Conservation (phyloP, 1,284 basidiomycete species). For the Veloboletus limbatus region DNA sequence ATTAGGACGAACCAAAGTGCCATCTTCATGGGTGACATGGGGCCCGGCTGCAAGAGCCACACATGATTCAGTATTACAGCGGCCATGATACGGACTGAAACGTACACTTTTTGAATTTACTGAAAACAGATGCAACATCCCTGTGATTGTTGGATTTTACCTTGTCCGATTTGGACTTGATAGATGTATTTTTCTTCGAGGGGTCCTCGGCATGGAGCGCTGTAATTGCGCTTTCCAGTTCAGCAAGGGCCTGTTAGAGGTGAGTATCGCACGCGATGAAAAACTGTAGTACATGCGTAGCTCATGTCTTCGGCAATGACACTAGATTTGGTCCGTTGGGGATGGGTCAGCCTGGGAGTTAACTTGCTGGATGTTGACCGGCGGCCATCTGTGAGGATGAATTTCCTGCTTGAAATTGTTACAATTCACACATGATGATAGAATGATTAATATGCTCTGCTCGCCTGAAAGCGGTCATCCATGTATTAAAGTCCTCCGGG, state of each 20-base stretch:
- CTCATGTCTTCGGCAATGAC: conserved; percentile 61
- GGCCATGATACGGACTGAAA: conserved; percentile 1
- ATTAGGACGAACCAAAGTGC: conserved; percentile 16
- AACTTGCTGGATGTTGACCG: conserved; percentile 46
- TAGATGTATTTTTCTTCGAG: conserved; percentile 34
- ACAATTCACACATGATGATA: conserved; percentile 9
- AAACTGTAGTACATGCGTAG: conserved; percentile 39
- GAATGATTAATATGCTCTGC: conserved; percentile 8
- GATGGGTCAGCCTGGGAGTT: conserved; percentile 38
- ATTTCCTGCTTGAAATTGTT: conserved; percentile 43
- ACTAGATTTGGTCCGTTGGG: conserved; percentile 45
- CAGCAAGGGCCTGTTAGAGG: conserved; percentile 38
- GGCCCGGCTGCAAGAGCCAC: conserved; percentile 16
- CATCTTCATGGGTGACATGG: conserved; percentile 26
- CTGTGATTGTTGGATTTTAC: conserved; percentile 43
- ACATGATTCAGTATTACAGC: neutral
- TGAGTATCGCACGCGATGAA: conserved; percentile 9
- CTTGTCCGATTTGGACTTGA: conserved; percentile 46
- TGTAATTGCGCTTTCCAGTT: conserved; percentile 43
- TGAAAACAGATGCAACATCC: conserved; percentile 42
- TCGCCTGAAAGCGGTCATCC: conserved; percentile 74
- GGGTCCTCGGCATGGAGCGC: conserved; percentile 32
- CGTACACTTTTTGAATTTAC: conserved; percentile 57
- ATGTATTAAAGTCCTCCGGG: conserved; percentile 65
- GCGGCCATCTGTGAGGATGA: conserved; percentile 51